A percentile compares a stretch with the other conserved stretches of the same genome.
phyloP scores from a whole-genome alignment of 2,329 filamentous ascomycete species.

The Monosporascus sp. region DNA sequence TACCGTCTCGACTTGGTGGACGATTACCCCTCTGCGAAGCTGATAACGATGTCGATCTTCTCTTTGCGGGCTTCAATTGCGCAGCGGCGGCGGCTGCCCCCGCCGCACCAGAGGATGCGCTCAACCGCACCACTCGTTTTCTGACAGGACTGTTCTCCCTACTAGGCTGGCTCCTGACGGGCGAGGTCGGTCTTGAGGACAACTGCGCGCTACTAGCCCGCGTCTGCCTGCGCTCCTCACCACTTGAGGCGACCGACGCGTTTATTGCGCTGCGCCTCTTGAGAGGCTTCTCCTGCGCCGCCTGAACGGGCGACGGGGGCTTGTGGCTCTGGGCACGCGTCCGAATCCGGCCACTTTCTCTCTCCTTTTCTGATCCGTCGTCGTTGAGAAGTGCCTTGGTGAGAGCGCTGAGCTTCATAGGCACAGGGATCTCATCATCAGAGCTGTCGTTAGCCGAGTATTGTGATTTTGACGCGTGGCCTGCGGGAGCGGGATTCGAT shows the following conservation, averaged over 20 bases:
- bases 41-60: conserved; percentile 48
- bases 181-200: conserved; percentile 37
- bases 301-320: conserved; percentile 33
- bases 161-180: conserved; percentile 33
- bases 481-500: conserved; percentile 33
- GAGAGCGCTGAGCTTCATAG: conserved; percentile 88
- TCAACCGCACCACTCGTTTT: conserved; percentile 54
- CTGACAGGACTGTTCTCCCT: conserved; percentile 47
- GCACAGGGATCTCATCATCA: conserved; percentile 86
- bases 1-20: conserved; percentile 35
- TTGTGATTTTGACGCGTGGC: conserved; percentile 33
- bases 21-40: conserved; percentile 28
- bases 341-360: conserved; percentile 35
- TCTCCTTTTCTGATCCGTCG: conserved; percentile 45
- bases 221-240: conserved; percentile 39
- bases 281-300: conserved; percentile 20
- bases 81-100: conserved; percentile 14
- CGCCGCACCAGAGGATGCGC: conserved; percentile 36
- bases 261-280: conserved; percentile 46
- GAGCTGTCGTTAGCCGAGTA: conserved; percentile 74
- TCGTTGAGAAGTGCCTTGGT: conserved; percentile 79
- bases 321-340: conserved; percentile 37
- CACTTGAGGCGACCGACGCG: conserved; percentile 35
- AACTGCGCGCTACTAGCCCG: conserved; percentile 44
- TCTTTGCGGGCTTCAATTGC: conserved; percentile 31